A percentile compares a stretch with the other conserved stretches of the same genome.
Evolutionary conservation across 2,329 filamentous ascomycete species (phyloP).

Genomic region (Colletotrichum paranaense): DNA sequence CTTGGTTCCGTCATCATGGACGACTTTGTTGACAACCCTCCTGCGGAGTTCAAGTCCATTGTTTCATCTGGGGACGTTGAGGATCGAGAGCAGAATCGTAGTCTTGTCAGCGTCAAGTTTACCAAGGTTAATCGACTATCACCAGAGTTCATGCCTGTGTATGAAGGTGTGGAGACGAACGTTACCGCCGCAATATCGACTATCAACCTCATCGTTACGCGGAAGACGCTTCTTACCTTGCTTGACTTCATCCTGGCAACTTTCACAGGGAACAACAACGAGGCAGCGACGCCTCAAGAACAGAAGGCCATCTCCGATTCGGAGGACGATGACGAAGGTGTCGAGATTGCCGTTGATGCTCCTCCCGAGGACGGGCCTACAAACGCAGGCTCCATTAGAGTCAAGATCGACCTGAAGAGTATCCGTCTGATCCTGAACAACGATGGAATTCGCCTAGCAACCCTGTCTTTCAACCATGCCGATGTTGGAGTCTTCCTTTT

Average conservation of each 20-base stretch:
- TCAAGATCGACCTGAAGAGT: constrained; percentile 93
- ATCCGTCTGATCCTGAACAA: constrained; percentile 97
- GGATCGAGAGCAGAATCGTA: constrained; percentile 80
- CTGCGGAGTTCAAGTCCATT: constrained; percentile 95
- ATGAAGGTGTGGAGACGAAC: constrained; percentile 94
- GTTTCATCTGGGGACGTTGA: constrained; percentile 83
- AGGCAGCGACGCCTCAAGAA: constrained; percentile 41
- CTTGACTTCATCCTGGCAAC: constrained; percentile 95
- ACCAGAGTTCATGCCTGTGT: constrained; percentile 91
- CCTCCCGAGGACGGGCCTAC: constrained; percentile 18
- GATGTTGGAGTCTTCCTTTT: constrained; percentile 91
- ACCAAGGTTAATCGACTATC: constrained; percentile 89
- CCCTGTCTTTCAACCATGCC: constrained; percentile 90
- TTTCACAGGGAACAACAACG: constrained; percentile 75
- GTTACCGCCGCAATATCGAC: constrained; percentile 92
- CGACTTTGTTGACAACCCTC: constrained; percentile 91
- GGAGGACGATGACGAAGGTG: constrained; percentile 50
- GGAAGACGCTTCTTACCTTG: constrained; percentile 90
- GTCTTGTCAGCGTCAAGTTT: constrained; percentile 90
- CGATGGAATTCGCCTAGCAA: constrained; percentile 94
- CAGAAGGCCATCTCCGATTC: constrained; percentile 50
- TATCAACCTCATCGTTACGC: constrained; percentile 94
- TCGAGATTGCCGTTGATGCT: constrained; percentile 23
- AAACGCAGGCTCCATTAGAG: constrained; percentile 81
- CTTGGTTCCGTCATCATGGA: constrained; percentile 89